Conservation (phyloP, 1,139 yeast species). For the Geotrichum bryndzae region DNA sequence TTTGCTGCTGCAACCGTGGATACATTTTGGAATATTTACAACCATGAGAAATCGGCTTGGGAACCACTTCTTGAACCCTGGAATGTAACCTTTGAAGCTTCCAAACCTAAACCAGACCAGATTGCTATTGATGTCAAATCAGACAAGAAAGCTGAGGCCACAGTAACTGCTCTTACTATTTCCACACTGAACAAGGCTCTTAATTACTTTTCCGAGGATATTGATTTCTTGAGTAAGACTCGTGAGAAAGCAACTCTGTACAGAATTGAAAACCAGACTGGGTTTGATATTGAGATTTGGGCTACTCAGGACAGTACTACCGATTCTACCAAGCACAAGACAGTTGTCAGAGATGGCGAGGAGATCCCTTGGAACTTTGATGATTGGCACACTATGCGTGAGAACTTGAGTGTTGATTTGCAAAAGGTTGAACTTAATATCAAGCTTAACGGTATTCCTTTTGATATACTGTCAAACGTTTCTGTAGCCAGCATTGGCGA, state of each 20-base stretch:
- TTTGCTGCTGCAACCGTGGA: slow-evolving; percentile 55
- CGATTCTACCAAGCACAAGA: slow-evolving; percentile 13
- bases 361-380: slow-evolving; percentile 83
- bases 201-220: slow-evolving; percentile 66
- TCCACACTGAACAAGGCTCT: slow-evolving; percentile 37
- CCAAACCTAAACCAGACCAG: slow-evolving; percentile 42
- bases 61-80: slow-evolving; percentile 89
- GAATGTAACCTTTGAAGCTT: slow-evolving; percentile 69
- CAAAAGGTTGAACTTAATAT: slow-evolving; percentile 57
- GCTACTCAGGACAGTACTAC: slow-evolving; percentile 42
- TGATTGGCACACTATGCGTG: slow-evolving; percentile 86
- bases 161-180: slow-evolving; percentile 68
- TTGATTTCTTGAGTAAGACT: slow-evolving; percentile 47
- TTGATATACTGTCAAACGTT: slow-evolving; percentile 48
- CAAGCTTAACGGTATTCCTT: slow-evolving; percentile 48
- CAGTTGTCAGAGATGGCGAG: slow-evolving; percentile 44
- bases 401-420: slow-evolving; percentile 62
- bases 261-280: slow-evolving; percentile 74
- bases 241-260: slow-evolving; percentile 69
- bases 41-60: slow-evolving; percentile 91
- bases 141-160: slow-evolving; percentile 67
- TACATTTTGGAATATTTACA: slow-evolving; percentile 71
- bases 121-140: slow-evolving; percentile 61
- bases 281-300: slow-evolving; percentile 74
- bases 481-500: slow-evolving; percentile 82